A percentile compares a stretch with the other conserved stretches of the same genome.
These are phyloP conservation scores for Botryotinia calthae DNA, from an alignment of 2,329 filamentous ascomycete genomes.

Conservation along the genomic window DNA sequence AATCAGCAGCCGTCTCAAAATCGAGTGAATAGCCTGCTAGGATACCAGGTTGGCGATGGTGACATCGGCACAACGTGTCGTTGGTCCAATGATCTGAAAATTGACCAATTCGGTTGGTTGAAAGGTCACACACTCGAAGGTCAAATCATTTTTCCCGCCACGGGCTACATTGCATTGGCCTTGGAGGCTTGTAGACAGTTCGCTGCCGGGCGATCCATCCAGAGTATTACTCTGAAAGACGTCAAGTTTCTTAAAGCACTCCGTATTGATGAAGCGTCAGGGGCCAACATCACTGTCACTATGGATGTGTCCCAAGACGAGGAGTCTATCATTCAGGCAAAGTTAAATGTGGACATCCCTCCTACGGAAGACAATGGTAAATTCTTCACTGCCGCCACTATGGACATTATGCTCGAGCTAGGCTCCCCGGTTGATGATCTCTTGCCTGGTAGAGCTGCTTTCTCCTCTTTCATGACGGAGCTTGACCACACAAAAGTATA, in stretches of 20 bases:
- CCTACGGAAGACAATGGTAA: background rate
- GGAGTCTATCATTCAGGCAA: background rate
- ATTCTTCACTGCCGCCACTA: background rate
- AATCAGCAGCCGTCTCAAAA: background rate
- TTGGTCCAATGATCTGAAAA: constrained; percentile 23
- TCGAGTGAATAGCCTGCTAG: background rate
- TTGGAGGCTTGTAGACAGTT: constrained; percentile 40
- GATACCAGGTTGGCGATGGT: background rate
- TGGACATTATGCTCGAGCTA: background rate
- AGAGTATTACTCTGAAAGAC: background rate
- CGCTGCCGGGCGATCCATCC: background rate
- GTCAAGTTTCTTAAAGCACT: background rate
- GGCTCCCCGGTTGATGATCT: background rate
- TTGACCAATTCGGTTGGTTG: constrained; percentile 44
- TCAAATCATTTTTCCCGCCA: constrained; percentile 44
- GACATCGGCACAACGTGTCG: background rate
- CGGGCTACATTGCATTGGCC: constrained; percentile 48
- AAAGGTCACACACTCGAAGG: constrained; percentile 44
- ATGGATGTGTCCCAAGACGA: background rate
- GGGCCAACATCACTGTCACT: background rate
- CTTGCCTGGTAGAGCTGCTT: background rate
- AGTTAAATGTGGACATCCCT: background rate
- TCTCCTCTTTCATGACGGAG: background rate
- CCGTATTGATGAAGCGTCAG: background rate
- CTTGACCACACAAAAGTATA: background rate